phyloP scores from a whole-genome alignment of 1,284 basidiomycete genomes.

The Apiotrichum gracile region DNA sequence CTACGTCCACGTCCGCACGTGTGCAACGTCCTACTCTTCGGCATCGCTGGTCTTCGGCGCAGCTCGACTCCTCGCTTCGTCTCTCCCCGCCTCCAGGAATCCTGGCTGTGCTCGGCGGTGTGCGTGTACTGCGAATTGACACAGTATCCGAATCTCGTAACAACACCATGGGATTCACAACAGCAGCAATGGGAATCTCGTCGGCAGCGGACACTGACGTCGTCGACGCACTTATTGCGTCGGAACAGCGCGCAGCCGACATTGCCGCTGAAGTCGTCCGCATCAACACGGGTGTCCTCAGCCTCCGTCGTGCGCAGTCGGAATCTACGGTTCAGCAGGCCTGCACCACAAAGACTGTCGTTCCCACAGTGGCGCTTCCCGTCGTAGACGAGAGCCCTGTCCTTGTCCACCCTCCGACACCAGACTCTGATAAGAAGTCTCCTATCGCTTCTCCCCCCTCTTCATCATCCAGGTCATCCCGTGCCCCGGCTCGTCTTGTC shows the following conservation, averaged over 20 bases:
- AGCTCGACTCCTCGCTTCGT: background rate
- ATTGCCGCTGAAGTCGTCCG: background rate
- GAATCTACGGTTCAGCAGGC: slow-evolving; percentile 5
- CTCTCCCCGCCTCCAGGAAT: slow-evolving; percentile 5
- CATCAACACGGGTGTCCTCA: background rate
- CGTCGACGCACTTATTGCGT: slow-evolving; percentile 2
- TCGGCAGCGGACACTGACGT: slow-evolving; percentile 10
- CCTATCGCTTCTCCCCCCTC: background rate
- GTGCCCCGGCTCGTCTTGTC: background rate
- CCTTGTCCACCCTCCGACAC: slow-evolving; percentile 5
- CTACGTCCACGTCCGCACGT: background rate
- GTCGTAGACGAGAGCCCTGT: background rate
- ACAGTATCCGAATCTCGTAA: slow-evolving; percentile 1
- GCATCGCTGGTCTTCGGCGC: background rate
- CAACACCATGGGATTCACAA: slow-evolving; percentile 10
- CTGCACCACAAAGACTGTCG: background rate
- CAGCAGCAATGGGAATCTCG: background rate
- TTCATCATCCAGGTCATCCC: background rate
- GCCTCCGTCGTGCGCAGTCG: slow-evolving; percentile 10
- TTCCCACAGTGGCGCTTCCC: background rate
- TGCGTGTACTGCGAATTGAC: slow-evolving; percentile 10
- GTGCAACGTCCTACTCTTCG: background rate
- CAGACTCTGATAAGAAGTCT: background rate
- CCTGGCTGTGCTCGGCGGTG: slow-evolving; percentile 11
- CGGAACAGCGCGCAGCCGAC: slow-evolving; percentile 1